Conservation (phyloP, 2,329 filamentous ascomycete species). For the Botrytis cinerea region DNA sequence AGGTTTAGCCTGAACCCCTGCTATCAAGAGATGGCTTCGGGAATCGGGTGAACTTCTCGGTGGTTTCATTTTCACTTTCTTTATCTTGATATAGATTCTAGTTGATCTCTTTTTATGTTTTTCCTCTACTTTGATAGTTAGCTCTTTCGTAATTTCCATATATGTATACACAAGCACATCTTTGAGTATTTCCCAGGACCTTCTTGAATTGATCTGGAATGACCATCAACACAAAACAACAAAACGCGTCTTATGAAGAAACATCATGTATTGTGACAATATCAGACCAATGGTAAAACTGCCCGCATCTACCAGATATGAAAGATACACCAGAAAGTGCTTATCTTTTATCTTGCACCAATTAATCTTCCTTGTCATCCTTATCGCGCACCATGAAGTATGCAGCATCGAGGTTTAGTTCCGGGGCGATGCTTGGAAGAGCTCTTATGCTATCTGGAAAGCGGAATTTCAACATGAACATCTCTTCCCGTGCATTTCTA, state of each 20-base stretch:
- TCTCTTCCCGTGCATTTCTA: not conserved
- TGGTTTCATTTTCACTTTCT: not conserved
- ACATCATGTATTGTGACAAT: not conserved
- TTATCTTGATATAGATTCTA: not conserved
- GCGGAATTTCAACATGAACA: not conserved
- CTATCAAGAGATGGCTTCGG: slow-evolving; percentile 13
- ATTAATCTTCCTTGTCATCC: not conserved
- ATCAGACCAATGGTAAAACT: not conserved
- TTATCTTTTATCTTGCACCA: slow-evolving; percentile 11
- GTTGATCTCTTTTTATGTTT: not conserved
- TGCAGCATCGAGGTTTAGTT: not conserved
- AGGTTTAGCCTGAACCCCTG: slow-evolving; percentile 19
- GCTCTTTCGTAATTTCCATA: not conserved
- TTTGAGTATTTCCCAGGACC: not conserved
- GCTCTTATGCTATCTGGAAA: not conserved
- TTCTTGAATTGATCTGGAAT: not conserved
- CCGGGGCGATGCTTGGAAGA: not conserved
- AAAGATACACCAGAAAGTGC: not conserved
- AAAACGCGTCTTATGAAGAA: not conserved
- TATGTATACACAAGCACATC: not conserved
- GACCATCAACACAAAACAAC: not conserved
- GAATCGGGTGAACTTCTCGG: slow-evolving; percentile 6
- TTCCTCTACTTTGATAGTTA: not conserved
- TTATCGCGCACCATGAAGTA: slow-evolving; percentile 7
- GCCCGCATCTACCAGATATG: not conserved